Base-by-base conservation (phyloP, 108 stramenopile genomes). In the Pseudonitzschia delicatissima region DNA sequence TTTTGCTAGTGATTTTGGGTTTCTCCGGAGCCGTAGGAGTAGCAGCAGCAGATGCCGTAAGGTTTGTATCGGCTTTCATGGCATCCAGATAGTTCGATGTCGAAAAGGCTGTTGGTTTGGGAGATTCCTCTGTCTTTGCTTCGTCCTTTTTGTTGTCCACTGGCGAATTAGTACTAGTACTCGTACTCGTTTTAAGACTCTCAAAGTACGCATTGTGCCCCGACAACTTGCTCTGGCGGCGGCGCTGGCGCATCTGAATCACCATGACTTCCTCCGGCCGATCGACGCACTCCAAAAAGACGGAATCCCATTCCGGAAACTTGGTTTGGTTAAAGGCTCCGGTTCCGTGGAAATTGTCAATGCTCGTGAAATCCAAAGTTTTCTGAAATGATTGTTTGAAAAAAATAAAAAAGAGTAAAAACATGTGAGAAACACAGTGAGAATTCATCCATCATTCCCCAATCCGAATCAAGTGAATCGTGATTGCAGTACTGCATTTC, bases 341-440 rank as follows among this genome's bases (percentile, higher is more conserved):
- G 17, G 82, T 83, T n/a, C 91, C 91, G 66, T 93, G 91, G 65
- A 76, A 93, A 36, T 74, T 77, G 2, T 74, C 76, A 29, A 90
- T 51, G 48, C 84, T 84, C 47, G 61, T 60, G 29, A 76, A 73
- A n/a, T 72, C 78, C 21, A 71, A 53, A 31, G 57, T 71, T 44
- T 71, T 71, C 76, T 77, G 49, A 4, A 11, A 42, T 48, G 2
- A 67, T 23, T 25, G 3, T 28, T 11, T 17, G 39, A 12, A 29
- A 49, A 9, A 7, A 66, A 21, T 35, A 40, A 23, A n/a, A 58
- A 62, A 29, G 3, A 3, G 25, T 8, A 32, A 57, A n/a, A 5
- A 50, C 5, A 50, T 9, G 17, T 7, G 25, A 31, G 55, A 32
- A 35, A 35, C 15, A 5, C 26, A 35, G 2, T 55, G 53, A 32